Conservation (phyloP, 345 rosid genomes). For the Corchorus capsularis region DNA sequence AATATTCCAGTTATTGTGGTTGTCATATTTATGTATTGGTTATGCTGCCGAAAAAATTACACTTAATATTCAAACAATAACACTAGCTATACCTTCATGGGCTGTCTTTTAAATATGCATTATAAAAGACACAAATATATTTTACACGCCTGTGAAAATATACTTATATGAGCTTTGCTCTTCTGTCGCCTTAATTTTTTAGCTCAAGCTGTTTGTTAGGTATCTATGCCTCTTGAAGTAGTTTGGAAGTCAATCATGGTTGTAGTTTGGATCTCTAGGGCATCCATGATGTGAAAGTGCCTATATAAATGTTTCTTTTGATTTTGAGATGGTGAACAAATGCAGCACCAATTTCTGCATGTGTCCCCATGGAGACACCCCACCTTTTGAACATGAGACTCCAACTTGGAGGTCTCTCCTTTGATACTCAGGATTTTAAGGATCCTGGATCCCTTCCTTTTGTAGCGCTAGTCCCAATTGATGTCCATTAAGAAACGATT, state of each 20-base stretch:
- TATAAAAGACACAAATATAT: background rate
- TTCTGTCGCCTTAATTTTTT: background rate
- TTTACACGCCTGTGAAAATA: background rate
- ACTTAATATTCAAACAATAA: background rate
- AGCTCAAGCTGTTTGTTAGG: background rate
- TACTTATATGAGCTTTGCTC: background rate
- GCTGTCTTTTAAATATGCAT: background rate
- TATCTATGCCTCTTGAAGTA: background rate
- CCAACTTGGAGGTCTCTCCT: background rate
- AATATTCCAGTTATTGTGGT: background rate
- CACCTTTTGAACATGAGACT: background rate
- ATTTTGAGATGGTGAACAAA: background rate
- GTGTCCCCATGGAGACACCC: background rate
- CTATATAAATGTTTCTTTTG: background rate
- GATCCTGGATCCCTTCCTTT: background rate
- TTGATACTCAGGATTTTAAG: background rate
- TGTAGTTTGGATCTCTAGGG: background rate
- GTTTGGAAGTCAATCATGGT: background rate
- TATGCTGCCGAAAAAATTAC: constrained; percentile 4
- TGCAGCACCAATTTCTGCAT: background rate
- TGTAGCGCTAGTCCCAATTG: background rate
- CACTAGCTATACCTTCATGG: constrained; percentile 2
- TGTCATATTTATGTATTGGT: background rate
- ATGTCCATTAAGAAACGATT: background rate
- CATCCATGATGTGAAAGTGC: no score